Evolutionary conservation across 305 asterid species (phyloP), one percentile per base, ranked within the genome.

Genomic region (Nicotiana rustica): DNA sequence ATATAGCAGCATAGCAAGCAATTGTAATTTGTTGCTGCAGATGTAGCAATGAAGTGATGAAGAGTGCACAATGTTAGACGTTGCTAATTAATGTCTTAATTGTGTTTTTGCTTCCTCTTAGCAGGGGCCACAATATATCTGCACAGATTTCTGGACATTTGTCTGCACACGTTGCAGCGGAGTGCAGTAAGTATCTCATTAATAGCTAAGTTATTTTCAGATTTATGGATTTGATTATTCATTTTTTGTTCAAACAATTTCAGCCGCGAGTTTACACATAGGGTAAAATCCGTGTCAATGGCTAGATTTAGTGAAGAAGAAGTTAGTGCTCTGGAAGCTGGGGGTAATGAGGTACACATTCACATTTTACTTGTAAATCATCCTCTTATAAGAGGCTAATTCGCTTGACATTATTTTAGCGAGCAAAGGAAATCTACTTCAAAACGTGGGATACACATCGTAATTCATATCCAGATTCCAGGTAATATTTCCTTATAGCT

Each of bases 71-170:
- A 38, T 38, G 49, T 41, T 41, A 41, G 2, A 41, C 41, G 18
- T 65, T 12, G 9, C 41, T 65, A 12, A 65, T 29, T 29, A 12
- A 25, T 19, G 29, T 36, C 21, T 19, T 25, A 25, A 25, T 25
- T 83, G 4, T 44, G 12, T 19, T 8, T 29, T 85, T 68, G 61
- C 33, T n/a, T 56, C 75, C 76, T 56, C 75, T 65, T 31, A 84
- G 64, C 96, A 96, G 99, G 98, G 98, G 83, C 98, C 97, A 33
- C 99, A 96, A 84, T 96, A 96, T 88, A 93, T 92, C 49, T 96
- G 99, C 90, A 95, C 97, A 38, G 92, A 94, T 57, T 96, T 95
- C 89, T 93, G 95, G 96, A 95, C 98, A 47, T 96, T 96, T 81
- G 90, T 96, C 57, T 96, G 99, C 95, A 91, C 98, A 47, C 93